Conservation (phyloP, 2,329 filamentous ascomycete species). For the Stagonosporopsis chrysanthemi region DNA sequence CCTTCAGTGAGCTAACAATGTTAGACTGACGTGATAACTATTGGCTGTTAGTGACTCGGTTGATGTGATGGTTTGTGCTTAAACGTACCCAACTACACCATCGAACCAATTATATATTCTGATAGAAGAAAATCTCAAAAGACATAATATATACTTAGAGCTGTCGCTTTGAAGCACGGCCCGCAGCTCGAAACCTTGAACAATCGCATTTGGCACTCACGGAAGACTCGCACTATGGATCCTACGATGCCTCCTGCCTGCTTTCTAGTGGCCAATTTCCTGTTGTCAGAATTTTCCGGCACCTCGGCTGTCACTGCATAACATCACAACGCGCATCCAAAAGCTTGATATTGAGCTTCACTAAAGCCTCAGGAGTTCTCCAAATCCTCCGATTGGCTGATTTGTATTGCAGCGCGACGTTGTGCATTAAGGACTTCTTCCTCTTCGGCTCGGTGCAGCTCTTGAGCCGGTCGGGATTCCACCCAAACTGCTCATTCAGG, state of each 20-base stretch:
- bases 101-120: constrained; percentile 51
- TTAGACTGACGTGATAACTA: constrained; percentile 57
- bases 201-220: too few relatives aligned
- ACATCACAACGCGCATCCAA: neutral
- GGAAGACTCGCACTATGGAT: too few relatives aligned
- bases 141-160: neutral
- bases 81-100: constrained; percentile 51
- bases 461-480: neutral
- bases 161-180: too few relatives aligned
- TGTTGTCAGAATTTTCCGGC: neutral
- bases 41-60: too few relatives aligned
- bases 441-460: neutral
- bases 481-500: neutral
- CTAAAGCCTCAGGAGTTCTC: neutral
- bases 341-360: neutral
- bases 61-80: too few relatives aligned
- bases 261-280: neutral
- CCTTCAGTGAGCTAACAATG: constrained; percentile 34
- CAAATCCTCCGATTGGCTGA: neutral
- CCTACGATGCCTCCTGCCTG: too few relatives aligned
- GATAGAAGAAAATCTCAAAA: constrained; percentile 52
- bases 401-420: neutral
- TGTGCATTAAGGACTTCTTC: neutral
- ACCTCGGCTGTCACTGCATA: neutral
- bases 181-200: too few relatives aligned